Evolutionary conservation across 176 grass and related monocot genomes (phyloP).

Genomic region (Carex kokanica): DNA sequence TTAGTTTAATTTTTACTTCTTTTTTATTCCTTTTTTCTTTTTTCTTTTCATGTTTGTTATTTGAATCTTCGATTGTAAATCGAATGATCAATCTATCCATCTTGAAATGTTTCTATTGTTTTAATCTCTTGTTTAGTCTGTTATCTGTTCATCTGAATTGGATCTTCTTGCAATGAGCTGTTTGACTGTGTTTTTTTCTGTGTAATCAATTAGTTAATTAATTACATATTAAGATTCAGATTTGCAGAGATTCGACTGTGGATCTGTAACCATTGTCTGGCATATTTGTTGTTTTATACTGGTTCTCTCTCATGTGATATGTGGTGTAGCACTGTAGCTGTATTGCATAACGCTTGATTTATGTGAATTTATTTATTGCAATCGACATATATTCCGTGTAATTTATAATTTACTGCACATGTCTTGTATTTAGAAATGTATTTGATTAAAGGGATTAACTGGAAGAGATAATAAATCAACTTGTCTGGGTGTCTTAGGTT

Average conservation of each 20-base stretch:
- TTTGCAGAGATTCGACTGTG: conserved; percentile 30
- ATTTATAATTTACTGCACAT: background rate
- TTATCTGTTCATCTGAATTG: conserved; percentile 32
- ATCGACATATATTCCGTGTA: conserved; percentile 13
- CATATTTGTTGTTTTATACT: conserved; percentile 11
- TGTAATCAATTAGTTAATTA: background rate
- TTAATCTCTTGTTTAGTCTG: conserved; percentile 5
- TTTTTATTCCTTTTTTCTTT: conserved; percentile 31
- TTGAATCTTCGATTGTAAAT: conserved; percentile 39
- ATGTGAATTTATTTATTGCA: conserved; percentile 21
- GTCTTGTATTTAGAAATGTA: background rate
- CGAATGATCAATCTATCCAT: conserved; percentile 34
- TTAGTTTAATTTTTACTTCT: conserved; percentile 33
- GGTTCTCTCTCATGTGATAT: background rate
- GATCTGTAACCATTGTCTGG: conserved; percentile 25
- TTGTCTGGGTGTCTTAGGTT: background rate
- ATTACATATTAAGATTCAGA: conserved; percentile 12
- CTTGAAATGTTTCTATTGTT: conserved; percentile 21
- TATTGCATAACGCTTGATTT: background rate
- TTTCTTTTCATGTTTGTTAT: conserved; percentile 31
- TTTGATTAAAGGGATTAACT: background rate
- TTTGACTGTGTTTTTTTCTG: background rate
- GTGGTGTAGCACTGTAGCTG: background rate
- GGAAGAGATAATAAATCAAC: background rate
- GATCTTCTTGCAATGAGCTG: conserved; percentile 11